Percentiles rank a stretch among this genome's conserved stretches.
Conservation (phyloP, 139 green algal genomes). For the Picochlorum sp. region DNA sequence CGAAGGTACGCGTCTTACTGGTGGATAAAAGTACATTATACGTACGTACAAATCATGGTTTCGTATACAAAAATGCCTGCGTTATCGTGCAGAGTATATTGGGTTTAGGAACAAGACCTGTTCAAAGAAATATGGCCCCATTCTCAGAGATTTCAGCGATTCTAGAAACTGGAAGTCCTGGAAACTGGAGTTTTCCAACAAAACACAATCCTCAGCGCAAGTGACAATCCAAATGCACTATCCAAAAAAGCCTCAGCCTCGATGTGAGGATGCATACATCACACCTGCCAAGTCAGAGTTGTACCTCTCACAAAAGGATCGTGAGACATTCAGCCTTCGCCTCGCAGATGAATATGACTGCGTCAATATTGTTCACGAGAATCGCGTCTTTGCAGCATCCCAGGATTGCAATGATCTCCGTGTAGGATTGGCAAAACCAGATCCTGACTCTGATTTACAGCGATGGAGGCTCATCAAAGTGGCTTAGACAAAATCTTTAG, state of each 20-base stretch:
- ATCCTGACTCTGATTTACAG: no score
- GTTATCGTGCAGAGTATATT: not conserved
- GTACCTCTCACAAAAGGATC: not conserved
- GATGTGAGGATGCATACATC: not conserved
- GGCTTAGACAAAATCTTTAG: no score
- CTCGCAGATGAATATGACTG: no score
- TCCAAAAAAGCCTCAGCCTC: not conserved
- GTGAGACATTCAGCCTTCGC: not conserved
- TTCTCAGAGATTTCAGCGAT: not conserved
- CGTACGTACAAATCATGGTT: not conserved
- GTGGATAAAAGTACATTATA: not conserved
- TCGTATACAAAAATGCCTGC: not conserved
- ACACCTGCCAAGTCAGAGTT: not conserved
- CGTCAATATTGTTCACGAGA: no score
- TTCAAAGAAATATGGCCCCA: not conserved
- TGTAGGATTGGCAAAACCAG: no score
- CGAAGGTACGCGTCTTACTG: not conserved
- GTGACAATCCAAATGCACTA: constrained; percentile 2
- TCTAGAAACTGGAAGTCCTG: constrained; percentile 1
- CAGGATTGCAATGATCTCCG: no score
- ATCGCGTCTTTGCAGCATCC: no score
- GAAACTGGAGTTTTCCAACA: not conserved
- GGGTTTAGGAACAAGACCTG: not conserved
- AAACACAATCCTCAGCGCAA: not conserved
- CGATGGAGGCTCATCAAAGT: no score